Percentiles rank a stretch among this genome's conserved stretches.
These are phyloP conservation scores for Flaveria bidentis DNA, from an alignment of 129 eudicot genomes.

Conservation along the genomic window DNA sequence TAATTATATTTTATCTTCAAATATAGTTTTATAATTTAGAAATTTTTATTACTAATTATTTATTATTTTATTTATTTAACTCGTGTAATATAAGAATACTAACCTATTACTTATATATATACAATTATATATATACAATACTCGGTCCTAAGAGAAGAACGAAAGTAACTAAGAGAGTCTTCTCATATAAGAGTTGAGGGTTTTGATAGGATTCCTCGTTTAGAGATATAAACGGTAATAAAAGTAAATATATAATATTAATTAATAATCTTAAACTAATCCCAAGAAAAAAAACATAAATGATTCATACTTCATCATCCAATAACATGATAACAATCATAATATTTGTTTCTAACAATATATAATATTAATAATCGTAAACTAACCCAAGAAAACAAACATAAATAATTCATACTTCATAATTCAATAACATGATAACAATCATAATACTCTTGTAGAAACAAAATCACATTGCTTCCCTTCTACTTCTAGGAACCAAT, in stretches of 20 bases:
- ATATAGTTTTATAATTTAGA: too few species aligned
- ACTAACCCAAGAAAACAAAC: neutral
- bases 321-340: neutral
- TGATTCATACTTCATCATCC: neutral
- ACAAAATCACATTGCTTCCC: slow-evolving; percentile 35
- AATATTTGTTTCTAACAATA: neutral
- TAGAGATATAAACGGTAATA: too few species aligned
- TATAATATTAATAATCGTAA: neutral
- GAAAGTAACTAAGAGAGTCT: too few species aligned
- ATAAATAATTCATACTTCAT: neutral
- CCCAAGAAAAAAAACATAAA: neutral
- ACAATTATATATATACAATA: too few species aligned
- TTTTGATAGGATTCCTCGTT: too few species aligned
- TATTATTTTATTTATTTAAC: too few species aligned
- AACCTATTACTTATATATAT: too few species aligned
- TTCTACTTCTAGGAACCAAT: slow-evolving; percentile 43
- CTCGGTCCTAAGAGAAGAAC: too few species aligned
- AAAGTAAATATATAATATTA: neutral
- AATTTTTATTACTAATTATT: too few species aligned
- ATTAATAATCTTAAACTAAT: neutral
- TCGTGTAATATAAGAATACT: too few species aligned
- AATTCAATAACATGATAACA: neutral
- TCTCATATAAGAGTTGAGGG: too few species aligned
- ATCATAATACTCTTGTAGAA: neutral
- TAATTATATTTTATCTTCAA: too few species aligned